These are phyloP conservation scores for Metschnikowia orientalis DNA, from an alignment of 805 yeast genomes.

Conservation along the genomic window DNA sequence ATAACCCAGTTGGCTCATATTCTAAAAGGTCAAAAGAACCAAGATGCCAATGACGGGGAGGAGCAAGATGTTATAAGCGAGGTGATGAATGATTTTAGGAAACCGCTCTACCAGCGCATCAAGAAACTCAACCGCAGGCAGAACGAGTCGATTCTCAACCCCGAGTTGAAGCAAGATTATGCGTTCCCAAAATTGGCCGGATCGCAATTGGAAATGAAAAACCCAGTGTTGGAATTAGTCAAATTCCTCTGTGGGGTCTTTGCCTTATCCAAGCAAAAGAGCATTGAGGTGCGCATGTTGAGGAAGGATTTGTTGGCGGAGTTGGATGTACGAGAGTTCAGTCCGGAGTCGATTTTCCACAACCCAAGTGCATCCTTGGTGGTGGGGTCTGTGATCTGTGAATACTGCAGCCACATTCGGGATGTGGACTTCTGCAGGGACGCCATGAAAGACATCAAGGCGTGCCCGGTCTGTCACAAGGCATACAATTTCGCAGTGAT, in stretches of 20 bases:
- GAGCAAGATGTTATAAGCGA: constrained; percentile 40
- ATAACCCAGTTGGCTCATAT: constrained; percentile 63
- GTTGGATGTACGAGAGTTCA: constrained; percentile 82
- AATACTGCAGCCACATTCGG: constrained; percentile 65
- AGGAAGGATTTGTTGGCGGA: constrained; percentile 68
- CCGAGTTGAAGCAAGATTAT: constrained; percentile 60
- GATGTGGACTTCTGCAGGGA: constrained; percentile 84
- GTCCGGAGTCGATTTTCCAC: constrained; percentile 62
- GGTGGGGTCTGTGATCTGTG: constrained; percentile 70
- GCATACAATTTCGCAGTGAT: constrained; percentile 61
- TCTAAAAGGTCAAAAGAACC: constrained; percentile 40
- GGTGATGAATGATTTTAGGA: constrained; percentile 53
- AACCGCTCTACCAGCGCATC: constrained; percentile 62
- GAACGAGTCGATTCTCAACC: constrained; percentile 64
- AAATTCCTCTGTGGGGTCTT: constrained; percentile 72
- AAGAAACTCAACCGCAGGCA: constrained; percentile 64
- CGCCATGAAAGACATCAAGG: constrained; percentile 48
- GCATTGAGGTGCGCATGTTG: constrained; percentile 67
- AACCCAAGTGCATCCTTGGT: constrained; percentile 72
- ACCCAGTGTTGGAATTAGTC: constrained; percentile 77
- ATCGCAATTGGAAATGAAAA: constrained; percentile 50
- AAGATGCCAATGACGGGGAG: constrained; percentile 29
- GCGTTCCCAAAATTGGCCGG: constrained; percentile 78
- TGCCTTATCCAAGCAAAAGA: constrained; percentile 57
- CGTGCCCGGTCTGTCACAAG: constrained; percentile 62